Percentiles rank a stretch among this genome's conserved stretches.
These are phyloP conservation scores for Tricholoma sp. DNA, from an alignment of 768 basidiomycete species.

Conservation along the genomic window DNA sequence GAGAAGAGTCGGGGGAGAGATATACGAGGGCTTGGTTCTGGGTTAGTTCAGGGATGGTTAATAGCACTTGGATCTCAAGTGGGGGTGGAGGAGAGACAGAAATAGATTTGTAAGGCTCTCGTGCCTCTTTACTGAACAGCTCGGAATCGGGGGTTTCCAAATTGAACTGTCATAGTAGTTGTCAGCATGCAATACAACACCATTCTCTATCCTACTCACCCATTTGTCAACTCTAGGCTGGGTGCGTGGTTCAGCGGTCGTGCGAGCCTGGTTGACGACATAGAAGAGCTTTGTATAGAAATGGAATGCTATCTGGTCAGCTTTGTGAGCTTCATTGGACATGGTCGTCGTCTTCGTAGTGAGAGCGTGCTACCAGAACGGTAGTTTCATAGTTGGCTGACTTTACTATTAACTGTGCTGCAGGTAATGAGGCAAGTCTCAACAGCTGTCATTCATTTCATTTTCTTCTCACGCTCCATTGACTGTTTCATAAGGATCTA, in stretches of 20 bases:
- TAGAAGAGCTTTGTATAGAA: slow-evolving; percentile 81
- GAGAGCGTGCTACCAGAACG: too few relatives aligned
- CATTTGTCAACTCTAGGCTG: slow-evolving; percentile 71
- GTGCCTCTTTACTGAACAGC: slow-evolving; percentile 55
- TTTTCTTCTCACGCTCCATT: too few relatives aligned
- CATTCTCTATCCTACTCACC: slow-evolving; percentile 44
- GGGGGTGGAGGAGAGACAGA: slow-evolving; percentile 40
- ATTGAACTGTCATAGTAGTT: slow-evolving; percentile 68
- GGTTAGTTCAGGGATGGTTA: slow-evolving; percentile 63
- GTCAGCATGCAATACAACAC: neutral
- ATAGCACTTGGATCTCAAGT: slow-evolving; percentile 65
- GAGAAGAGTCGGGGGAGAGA: slow-evolving; percentile 50
- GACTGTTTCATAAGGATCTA: too few relatives aligned
- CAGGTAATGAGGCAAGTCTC: too few relatives aligned
- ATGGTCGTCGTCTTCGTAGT: too few relatives aligned
- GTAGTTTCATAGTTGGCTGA: too few relatives aligned
- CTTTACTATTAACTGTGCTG: too few relatives aligned
- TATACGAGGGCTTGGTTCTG: slow-evolving; percentile 73
- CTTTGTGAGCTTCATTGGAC: slow-evolving; percentile 50
- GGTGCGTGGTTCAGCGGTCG: slow-evolving; percentile 42
- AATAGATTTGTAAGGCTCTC: slow-evolving; percentile 56
- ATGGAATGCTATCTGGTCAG: slow-evolving; percentile 83
- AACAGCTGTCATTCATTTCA: too few relatives aligned
- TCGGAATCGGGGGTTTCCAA: slow-evolving; percentile 75
- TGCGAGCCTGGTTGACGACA: slow-evolving; percentile 67